phyloP scores from a whole-genome alignment of 148 eudicot genomes.

The Simmondsia chinensis region DNA sequence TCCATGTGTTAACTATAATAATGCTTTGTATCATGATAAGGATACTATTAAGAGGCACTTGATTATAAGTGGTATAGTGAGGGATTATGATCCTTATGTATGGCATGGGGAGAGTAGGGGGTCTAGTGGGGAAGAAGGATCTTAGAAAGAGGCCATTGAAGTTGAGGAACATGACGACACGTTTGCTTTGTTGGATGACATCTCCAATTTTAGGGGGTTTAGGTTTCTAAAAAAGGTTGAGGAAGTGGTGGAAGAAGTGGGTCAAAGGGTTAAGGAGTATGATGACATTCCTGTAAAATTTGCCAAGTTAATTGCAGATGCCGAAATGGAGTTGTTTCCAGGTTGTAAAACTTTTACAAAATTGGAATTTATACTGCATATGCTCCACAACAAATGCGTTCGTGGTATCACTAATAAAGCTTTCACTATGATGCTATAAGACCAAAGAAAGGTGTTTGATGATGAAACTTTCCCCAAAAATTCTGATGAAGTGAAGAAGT shows the following conservation, averaged over 20 bases:
- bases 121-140: background rate
- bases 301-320: constrained; percentile 1
- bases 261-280: background rate
- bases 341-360: constrained; percentile 4
- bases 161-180: background rate
- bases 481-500: constrained; percentile 4
- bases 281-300: background rate
- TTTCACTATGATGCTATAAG: constrained; percentile 8
- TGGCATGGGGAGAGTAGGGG: constrained; percentile 1
- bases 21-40: background rate
- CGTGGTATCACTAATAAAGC: constrained; percentile 2
- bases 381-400: constrained; percentile 6
- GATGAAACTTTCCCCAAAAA: background rate
- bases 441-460: constrained; percentile 3
- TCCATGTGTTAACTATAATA: constrained; percentile 2
- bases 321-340: constrained; percentile 4
- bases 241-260: background rate
- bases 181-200: constrained; percentile 4
- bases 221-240: background rate
- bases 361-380: background rate
- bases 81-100: background rate
- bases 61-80: background rate
- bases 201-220: background rate
- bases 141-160: background rate
- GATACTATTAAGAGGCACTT: background rate